phyloP scores from a whole-genome alignment of 352 stramenopile genomes.

The Plasmopara halstedii region DNA sequence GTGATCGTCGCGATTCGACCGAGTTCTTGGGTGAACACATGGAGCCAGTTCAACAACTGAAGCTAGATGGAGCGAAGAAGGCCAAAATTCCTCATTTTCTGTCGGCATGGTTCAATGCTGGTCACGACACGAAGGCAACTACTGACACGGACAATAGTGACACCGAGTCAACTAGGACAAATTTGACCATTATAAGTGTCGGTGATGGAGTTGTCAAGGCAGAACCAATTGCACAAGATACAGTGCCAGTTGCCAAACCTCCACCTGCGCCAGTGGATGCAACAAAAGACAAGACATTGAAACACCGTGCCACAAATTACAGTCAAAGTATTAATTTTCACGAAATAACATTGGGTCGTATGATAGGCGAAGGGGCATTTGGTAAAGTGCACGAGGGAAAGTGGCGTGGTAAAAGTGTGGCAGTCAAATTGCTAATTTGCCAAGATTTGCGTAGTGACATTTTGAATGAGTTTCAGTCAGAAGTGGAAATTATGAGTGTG shows the following conservation, averaged over 20 bases:
- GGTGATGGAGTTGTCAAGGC: constrained; percentile 7
- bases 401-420: constrained; percentile 55
- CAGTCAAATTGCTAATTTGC: constrained; percentile 60
- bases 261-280: constrained; percentile 14
- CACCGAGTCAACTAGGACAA: constrained; percentile 13
- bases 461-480: constrained; percentile 56
- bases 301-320: constrained; percentile 17
- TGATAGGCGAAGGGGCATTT: constrained; percentile 65
- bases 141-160: constrained; percentile 19
- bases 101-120: constrained; percentile 58
- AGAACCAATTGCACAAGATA: constrained; percentile 3
- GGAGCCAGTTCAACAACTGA: constrained; percentile 52
- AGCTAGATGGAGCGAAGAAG: constrained; percentile 58
- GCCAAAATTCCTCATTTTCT: constrained; percentile 70
- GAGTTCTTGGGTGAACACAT: constrained; percentile 41
- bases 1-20: constrained; percentile 33
- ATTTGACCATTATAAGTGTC: constrained; percentile 18
- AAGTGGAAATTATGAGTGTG: constrained; percentile 71
- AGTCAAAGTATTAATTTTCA: constrained; percentile 58
- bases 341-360: constrained; percentile 46
- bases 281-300: constrained; percentile 16
- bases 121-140: constrained; percentile 30
- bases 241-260: constrained; percentile 2
- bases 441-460: constrained; percentile 59
- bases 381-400: constrained; percentile 64